Percentiles rank a stretch among this genome's conserved stretches.
phyloP scores from a whole-genome alignment of 495 filamentous ascomycete species.

The Rostrohypoxylon terebratum region DNA sequence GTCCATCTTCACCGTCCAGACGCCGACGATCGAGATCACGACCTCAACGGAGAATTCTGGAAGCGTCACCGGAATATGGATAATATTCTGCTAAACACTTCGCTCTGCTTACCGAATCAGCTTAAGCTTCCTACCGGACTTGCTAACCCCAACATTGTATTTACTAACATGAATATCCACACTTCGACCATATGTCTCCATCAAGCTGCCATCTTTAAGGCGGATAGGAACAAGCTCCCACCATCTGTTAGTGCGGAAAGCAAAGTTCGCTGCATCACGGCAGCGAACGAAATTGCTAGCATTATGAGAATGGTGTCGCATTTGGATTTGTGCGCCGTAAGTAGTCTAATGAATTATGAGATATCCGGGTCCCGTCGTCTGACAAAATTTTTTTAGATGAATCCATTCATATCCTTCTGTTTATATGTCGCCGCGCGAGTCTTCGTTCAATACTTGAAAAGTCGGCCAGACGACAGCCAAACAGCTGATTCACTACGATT shows the following conservation, averaged over 20 bases:
- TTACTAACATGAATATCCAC: conserved; percentile 96
- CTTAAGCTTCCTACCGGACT: conserved; percentile 84
- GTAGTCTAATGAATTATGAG: conserved; percentile 47
- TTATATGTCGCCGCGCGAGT: conserved; percentile 94
- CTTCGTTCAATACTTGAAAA: conserved; percentile 95
- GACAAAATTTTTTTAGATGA: conserved; percentile 69
- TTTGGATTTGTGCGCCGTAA: conserved; percentile 83
- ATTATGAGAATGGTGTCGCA: conserved; percentile 97
- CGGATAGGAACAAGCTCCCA: conserved; percentile 87
- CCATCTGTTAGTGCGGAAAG: conserved; percentile 84
- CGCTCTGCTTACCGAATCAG: conserved; percentile 83
- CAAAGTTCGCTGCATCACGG: conserved; percentile 91
- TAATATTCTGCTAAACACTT: conserved; percentile 87
- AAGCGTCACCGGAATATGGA: conserved; percentile 91
- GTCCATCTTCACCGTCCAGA: conserved; percentile 93
- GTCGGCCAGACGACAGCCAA: conserved; percentile 83
- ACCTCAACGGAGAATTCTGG: conserved; percentile 96
- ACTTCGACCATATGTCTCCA: conserved; percentile 97
- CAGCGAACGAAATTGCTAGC: conserved; percentile 93
- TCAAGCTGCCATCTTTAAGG: conserved; percentile 97
- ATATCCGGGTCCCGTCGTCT: conserved; percentile 4
- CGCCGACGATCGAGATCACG: conserved; percentile 82
- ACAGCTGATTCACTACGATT: conserved; percentile 88
- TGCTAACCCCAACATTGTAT: conserved; percentile 86
- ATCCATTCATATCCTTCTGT: conserved; percentile 95